phyloP scores from a whole-genome alignment of 2,329 filamentous ascomycete species.

The Hypoxylon sp. region DNA sequence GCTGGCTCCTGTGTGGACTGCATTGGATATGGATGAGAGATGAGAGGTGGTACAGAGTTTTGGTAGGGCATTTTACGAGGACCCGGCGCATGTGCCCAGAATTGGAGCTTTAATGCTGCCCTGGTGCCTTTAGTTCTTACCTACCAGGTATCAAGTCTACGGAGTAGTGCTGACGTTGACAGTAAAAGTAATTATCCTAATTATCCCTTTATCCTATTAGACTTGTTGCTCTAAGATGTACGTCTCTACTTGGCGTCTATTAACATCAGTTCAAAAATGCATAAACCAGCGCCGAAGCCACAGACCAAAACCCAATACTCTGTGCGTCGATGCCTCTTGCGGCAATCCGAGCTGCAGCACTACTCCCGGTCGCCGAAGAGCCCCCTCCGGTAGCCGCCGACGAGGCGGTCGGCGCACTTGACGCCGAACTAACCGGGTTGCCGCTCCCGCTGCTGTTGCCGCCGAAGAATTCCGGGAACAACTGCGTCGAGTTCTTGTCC shows the following conservation, averaged over 20 bases:
- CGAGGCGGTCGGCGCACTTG: conserved; percentile 6
- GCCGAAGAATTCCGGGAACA: conserved; percentile 49
- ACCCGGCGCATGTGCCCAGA: conserved; percentile 23
- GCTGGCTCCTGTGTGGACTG: conserved; percentile 29
- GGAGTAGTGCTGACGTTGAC: too few relatives aligned
- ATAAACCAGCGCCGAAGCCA: conserved; percentile 5
- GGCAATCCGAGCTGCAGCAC: conserved; percentile 10
- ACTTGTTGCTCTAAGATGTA: background rate
- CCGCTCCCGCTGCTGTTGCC: background rate
- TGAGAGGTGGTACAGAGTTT: conserved; percentile 28
- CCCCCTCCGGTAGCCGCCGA: conserved; percentile 10
- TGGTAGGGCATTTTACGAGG: conserved; percentile 22
- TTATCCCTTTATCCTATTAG: background rate
- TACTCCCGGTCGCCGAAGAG: conserved; percentile 4
- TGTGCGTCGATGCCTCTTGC: background rate
- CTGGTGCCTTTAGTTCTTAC: background rate
- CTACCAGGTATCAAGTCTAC: too few relatives aligned
- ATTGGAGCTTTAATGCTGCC: conserved; percentile 6
- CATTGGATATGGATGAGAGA: conserved; percentile 32
- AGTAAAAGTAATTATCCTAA: too few relatives aligned
- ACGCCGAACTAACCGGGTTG: conserved; percentile 2
- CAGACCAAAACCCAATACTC: conserved; percentile 19
- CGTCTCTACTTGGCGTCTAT: background rate
- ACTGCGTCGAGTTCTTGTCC: conserved; percentile 49
- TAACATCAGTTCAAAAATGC: background rate